Conservation (phyloP, 371 early-diverging fungal genomes). For the Dichotomocladium elegans region DNA sequence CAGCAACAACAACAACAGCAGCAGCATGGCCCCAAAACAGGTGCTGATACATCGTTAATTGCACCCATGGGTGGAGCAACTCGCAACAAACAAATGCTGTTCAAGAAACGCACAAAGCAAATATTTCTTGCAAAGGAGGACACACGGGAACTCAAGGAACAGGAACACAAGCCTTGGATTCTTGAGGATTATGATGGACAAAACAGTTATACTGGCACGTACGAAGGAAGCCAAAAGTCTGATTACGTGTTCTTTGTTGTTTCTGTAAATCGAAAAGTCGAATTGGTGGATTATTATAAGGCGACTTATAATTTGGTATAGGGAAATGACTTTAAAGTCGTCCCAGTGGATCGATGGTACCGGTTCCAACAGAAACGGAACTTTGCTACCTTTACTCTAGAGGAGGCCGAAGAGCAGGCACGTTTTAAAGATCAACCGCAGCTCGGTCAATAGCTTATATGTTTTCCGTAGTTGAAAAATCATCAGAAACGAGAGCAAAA, state of each 20-base stretch:
- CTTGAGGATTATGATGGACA: conserved; percentile 71
- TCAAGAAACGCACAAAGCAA: conserved; percentile 81
- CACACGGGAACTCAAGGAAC: conserved; percentile 61
- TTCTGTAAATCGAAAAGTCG: conserved; percentile 13
- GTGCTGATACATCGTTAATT: conserved; percentile 71
- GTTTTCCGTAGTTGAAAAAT: conserved; percentile 32
- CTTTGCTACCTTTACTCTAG: conserved; percentile 77
- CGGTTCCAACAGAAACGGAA: conserved; percentile 81
- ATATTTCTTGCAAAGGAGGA: conserved; percentile 75
- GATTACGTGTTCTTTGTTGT: conserved; percentile 83
- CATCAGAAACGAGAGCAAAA: conserved; percentile 54
- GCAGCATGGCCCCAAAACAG: conserved; percentile 47
- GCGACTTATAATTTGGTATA: too few species aligned
- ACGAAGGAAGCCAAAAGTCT: conserved; percentile 76
- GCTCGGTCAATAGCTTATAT: neutral
- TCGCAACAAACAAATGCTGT: conserved; percentile 74
- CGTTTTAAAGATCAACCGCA: neutral
- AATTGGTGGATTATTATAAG: too few species aligned
- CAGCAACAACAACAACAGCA: conserved; percentile 22
- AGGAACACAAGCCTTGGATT: conserved; percentile 78
- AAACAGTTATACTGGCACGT: conserved; percentile 67
- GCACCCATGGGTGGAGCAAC: conserved; percentile 80
- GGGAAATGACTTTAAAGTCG: conserved; percentile 80
- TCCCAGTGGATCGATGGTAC: conserved; percentile 89
- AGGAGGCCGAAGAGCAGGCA: conserved; percentile 93